These are phyloP conservation scores for Catharanthus roseus DNA, from an alignment of 257 asterid species.

Conservation along the genomic window DNA sequence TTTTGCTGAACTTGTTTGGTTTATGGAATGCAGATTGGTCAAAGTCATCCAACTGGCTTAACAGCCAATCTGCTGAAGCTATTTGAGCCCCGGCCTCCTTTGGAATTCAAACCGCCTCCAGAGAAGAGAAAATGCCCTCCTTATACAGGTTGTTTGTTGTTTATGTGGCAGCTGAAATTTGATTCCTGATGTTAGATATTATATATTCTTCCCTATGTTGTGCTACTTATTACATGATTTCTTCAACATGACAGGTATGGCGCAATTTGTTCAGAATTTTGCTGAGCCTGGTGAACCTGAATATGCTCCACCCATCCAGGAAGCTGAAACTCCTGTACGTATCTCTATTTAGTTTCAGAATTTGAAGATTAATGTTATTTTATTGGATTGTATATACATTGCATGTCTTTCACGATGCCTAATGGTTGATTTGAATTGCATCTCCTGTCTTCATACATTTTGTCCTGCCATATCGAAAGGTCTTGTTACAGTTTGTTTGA, in stretches of 20 bases:
- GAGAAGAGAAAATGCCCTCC: conserved; percentile 93
- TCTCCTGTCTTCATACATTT: not conserved
- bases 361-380: not conserved
- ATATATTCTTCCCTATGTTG: not conserved
- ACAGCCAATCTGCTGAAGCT: conserved; percentile 74
- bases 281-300: conserved; percentile 86
- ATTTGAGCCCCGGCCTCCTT: conserved; percentile 94
- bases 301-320: conserved; percentile 78
- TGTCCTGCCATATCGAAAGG: not conserved
- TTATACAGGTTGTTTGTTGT: conserved; percentile 55
- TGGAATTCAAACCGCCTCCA: conserved; percentile 88
- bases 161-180: not conserved
- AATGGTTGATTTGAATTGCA: not conserved
- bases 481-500: not conserved
- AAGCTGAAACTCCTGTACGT: conserved; percentile 91
- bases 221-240: not conserved
- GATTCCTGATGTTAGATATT: not conserved
- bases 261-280: conserved; percentile 60
- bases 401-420: too few relatives aligned
- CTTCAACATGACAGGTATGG: conserved; percentile 54
- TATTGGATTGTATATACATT: not conserved
- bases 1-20: not conserved
- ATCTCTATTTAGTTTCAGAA: not conserved
- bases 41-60: conserved; percentile 96
- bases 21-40: conserved; percentile 66